Percentiles rank a stretch among this genome's conserved stretches.
These are phyloP conservation scores for Simmondsia chinensis DNA, from an alignment of 148 eudicot species.

Conservation along the genomic window DNA sequence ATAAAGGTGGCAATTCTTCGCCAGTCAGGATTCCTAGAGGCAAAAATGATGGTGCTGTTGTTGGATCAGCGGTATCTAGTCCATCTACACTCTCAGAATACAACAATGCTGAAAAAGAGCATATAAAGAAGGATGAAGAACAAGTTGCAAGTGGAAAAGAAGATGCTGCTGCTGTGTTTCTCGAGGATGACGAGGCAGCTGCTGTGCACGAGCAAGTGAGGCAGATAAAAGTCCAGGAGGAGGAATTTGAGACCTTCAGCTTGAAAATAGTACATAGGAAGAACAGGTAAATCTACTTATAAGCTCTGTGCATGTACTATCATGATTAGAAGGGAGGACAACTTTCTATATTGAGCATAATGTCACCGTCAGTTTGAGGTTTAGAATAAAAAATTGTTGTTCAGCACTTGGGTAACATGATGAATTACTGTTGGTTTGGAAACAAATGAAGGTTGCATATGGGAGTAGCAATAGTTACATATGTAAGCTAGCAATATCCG, in stretches of 20 bases:
- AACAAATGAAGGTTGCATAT: no score
- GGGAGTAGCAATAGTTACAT: no score
- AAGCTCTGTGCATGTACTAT: no score
- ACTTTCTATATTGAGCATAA: no score
- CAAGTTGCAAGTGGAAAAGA: constrained; percentile 34
- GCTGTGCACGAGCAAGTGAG: constrained; percentile 99
- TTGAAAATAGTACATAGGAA: constrained; percentile 94
- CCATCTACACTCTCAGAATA: constrained; percentile 72
- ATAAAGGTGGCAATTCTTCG: constrained; percentile 67
- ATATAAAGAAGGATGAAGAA: constrained; percentile 38
- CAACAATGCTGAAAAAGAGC: constrained; percentile 50
- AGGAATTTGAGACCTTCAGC: constrained; percentile 92
- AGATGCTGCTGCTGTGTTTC: constrained; percentile 56
- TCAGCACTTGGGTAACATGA: no score
- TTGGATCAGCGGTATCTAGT: constrained; percentile 63
- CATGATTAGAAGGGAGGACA: no score
- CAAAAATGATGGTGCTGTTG: constrained; percentile 39
- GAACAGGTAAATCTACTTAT: constrained; percentile 61
- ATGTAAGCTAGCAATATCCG: no score
- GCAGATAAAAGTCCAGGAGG: constrained; percentile 97
- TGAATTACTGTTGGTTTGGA: no score
- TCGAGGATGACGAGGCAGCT: constrained; percentile 96
- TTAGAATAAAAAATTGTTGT: no score
- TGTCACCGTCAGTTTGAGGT: no score
- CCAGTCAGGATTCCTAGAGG: constrained; percentile 65